Conservation (phyloP, 2,329 filamentous ascomycete species). For the Diaporthe sp. region DNA sequence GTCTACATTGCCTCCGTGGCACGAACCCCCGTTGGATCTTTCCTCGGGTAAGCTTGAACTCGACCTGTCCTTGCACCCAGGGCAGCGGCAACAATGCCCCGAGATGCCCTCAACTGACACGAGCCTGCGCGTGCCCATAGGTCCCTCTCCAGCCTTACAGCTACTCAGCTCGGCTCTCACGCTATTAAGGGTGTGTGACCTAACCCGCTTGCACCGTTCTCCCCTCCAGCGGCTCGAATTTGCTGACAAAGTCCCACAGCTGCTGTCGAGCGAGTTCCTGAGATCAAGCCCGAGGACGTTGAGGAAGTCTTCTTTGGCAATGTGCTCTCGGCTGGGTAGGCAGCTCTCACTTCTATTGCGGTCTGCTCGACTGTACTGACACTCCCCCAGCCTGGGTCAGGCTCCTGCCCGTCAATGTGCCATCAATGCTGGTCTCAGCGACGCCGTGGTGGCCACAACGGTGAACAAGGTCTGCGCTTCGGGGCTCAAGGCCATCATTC, state of each 20-base stretch:
- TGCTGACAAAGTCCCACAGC: constrained; percentile 55
- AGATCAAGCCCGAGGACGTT: constrained; percentile 89
- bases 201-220: neutral
- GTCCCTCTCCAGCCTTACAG: constrained; percentile 88
- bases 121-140: constrained; percentile 60
- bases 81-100: neutral
- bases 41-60: constrained; percentile 81
- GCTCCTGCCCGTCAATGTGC: constrained; percentile 96
- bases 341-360: constrained; percentile 38
- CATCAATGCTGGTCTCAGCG: constrained; percentile 86
- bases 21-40: constrained; percentile 93
- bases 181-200: constrained; percentile 85
- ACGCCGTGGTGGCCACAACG: constrained; percentile 87
- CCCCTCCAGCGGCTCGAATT: constrained; percentile 22
- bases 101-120: constrained; percentile 42
- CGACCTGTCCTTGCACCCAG: constrained; percentile 25
- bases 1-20: constrained; percentile 97
- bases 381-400: constrained; percentile 81
- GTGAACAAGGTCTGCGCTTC: constrained; percentile 99
- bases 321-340: constrained; percentile 94
- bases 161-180: constrained; percentile 87
- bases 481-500: constrained; percentile 91
- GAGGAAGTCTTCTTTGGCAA: constrained; percentile 99
- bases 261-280: constrained; percentile 87
- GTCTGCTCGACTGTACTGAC: constrained; percentile 30